These are phyloP conservation scores for Andrographis paniculata DNA, from an alignment of 305 asterid species.

Conservation along the genomic window DNA sequence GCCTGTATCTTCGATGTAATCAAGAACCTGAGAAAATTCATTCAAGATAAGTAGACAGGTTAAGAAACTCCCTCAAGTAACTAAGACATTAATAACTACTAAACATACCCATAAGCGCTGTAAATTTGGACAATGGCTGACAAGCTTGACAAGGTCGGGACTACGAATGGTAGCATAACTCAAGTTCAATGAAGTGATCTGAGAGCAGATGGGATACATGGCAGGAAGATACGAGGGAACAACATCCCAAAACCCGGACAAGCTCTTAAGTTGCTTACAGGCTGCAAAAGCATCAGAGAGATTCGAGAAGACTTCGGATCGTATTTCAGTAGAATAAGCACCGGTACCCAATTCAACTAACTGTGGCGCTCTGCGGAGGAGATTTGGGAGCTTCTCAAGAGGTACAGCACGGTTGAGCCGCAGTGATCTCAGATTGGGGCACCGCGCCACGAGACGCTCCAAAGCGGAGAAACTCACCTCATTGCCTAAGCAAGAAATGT, in stretches of 20 bases:
- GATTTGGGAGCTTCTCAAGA: constrained; percentile 70
- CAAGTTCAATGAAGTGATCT: constrained; percentile 72
- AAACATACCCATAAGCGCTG: constrained; percentile 77
- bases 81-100: neutral
- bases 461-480: constrained; percentile 75
- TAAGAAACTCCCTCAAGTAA: no score
- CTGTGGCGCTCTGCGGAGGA: constrained; percentile 74
- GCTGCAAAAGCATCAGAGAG: constrained; percentile 57
- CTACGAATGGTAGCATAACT: constrained; percentile 72
- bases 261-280: constrained; percentile 64
- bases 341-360: constrained; percentile 91
- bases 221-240: constrained; percentile 85
- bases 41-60: constrained; percentile 6
- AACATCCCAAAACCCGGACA: constrained; percentile 96
- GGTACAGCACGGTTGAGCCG: constrained; percentile 89
- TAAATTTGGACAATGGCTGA: constrained; percentile 63
- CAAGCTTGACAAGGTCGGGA: constrained; percentile 65
- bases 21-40: constrained; percentile 53
- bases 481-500: constrained; percentile 68
- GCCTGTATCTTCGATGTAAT: constrained; percentile 87
- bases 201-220: constrained; percentile 52
- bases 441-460: constrained; percentile 74
- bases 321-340: constrained; percentile 64
- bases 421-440: constrained; percentile 70
- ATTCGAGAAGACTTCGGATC: constrained; percentile 48